phyloP scores from a whole-genome alignment of 2,329 filamentous ascomycete genomes.

The Fusarium equiseti region DNA sequence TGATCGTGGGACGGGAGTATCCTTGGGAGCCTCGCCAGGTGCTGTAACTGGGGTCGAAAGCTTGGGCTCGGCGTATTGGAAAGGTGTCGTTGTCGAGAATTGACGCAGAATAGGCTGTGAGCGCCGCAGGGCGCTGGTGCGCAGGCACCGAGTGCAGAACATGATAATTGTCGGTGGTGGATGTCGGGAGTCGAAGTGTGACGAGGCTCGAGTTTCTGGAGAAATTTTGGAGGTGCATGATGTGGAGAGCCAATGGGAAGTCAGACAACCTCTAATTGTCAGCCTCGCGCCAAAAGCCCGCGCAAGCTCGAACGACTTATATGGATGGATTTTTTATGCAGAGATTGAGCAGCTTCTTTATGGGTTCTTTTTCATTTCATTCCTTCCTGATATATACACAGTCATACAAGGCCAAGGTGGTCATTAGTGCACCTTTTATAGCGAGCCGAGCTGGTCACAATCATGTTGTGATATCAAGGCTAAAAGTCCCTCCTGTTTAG shows the following conservation, averaged over 20 bases:
- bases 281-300: conserved; percentile 45
- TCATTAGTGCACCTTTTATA: conserved; percentile 30
- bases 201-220: conserved; percentile 44
- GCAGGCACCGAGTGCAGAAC: conserved; percentile 64
- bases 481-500: conserved; percentile 40
- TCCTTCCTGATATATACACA: conserved; percentile 52
- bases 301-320: conserved; percentile 1
- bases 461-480: conserved; percentile 39
- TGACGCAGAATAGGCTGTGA: conserved; percentile 51
- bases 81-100: conserved; percentile 57
- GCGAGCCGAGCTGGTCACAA: conserved; percentile 35
- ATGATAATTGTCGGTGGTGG: conserved; percentile 49
- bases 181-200: conserved; percentile 44
- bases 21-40: conserved; percentile 50
- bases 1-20: conserved; percentile 54
- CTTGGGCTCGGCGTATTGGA: conserved; percentile 54
- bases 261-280: conserved; percentile 38
- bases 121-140: conserved; percentile 53
- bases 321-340: conserved; percentile 1
- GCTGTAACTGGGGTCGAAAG: conserved; percentile 53
- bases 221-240: conserved; percentile 49
- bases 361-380: conserved; percentile 45
- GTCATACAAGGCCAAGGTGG: conserved; percentile 48
- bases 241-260: conserved; percentile 47
- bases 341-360: conserved; percentile 3